Base-by-base conservation (phyloP, 305 asterid species). In the Stenogyne calaminthoides region DNA sequence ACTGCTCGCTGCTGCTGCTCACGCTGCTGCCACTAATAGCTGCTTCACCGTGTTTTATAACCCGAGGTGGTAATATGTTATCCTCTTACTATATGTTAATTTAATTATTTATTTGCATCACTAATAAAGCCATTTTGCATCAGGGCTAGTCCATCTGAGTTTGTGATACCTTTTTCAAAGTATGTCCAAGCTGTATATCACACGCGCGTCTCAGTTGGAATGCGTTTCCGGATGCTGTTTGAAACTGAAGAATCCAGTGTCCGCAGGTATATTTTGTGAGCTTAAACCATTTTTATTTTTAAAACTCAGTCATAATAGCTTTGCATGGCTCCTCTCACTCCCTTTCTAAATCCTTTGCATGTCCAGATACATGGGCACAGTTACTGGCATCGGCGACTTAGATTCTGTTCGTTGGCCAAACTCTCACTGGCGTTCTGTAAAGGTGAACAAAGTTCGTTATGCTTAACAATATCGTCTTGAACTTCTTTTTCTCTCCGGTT, bases 161-260 rank as follows among this genome's bases (percentile, higher is more conserved):
- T 90, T 71, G 94, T 92, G 70, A 90, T 88, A 80, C 92, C 96
- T 47, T 89, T 92, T 56, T 81, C 96, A n/a, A 92, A 88, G 82
- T 92, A 90, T 76, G 88, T 79, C 54, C 89, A 92, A 80, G 96
- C 98, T 37, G 92, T 90, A 58, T 90, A 84, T 78, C 97, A 90
- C 80, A 90, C 96, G 0, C 91, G 93, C 3, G 92, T 92, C 76
- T 92, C 98, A 15, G 98, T 92, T 54, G 97, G 97, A 49, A 92
- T 92, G 97, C 93, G 98, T 27, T 92, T 92, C 32, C 85, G 98
- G 58, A 92, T 92, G 98, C 88, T 92, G 29, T 92, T 92, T 76
- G 98, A 92, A 85, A 92, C 97, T 29, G 98, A 92, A 83, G 98
- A 92, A 90, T 92, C 98, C 25, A 89, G 97, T 78, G 97, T 92